phyloP scores from a whole-genome alignment of 2,329 filamentous ascomycete species.

The Myriangium duriaei region DNA sequence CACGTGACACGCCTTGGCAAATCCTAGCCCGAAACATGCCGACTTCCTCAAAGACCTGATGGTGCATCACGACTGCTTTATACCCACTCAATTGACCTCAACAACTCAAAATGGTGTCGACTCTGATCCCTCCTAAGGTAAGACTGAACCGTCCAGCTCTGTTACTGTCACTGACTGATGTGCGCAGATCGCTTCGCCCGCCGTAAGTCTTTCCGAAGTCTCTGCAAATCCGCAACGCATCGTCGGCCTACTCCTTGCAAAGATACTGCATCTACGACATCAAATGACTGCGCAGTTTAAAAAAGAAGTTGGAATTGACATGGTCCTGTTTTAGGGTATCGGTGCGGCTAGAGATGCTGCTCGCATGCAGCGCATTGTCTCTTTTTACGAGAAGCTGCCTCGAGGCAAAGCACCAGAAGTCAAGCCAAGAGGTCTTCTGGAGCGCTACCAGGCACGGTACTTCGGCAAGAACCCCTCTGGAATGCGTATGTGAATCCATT shows the following conservation, averaged over 20 bases:
- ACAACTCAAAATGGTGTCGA: slow-evolving; percentile 45
- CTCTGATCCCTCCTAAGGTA: slow-evolving; percentile 98
- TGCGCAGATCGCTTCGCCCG: slow-evolving; percentile 64
- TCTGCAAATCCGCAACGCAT: slow-evolving; percentile 3
- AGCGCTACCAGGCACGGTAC: slow-evolving; percentile 75
- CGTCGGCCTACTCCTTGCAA: slow-evolving; percentile 1
- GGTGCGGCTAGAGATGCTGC: slow-evolving; percentile 89
- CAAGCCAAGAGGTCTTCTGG: slow-evolving; percentile 70
- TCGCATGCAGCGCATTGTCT: slow-evolving; percentile 95
- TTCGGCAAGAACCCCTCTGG: slow-evolving; percentile 87
- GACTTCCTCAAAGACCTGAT: not conserved
- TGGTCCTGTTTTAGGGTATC: slow-evolving; percentile 57
- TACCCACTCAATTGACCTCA: slow-evolving; percentile 11
- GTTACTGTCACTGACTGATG: slow-evolving; percentile 15
- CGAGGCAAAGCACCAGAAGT: slow-evolving; percentile 76
- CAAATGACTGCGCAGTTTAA: slow-evolving; percentile 3
- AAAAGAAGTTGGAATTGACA: slow-evolving; percentile 14
- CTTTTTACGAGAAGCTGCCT: slow-evolving; percentile 97
- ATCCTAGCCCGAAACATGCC: not conserved
- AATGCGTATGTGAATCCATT: slow-evolving; percentile 56
- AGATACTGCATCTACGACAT: slow-evolving; percentile 10
- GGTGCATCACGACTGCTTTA: slow-evolving; percentile 3
- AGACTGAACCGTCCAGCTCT: slow-evolving; percentile 18
- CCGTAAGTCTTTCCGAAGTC: slow-evolving; percentile 46
- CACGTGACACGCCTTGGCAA: too few relatives aligned